phyloP scores from a whole-genome alignment of 2,329 filamentous ascomycete species.

The Cryphonectria japonica region DNA sequence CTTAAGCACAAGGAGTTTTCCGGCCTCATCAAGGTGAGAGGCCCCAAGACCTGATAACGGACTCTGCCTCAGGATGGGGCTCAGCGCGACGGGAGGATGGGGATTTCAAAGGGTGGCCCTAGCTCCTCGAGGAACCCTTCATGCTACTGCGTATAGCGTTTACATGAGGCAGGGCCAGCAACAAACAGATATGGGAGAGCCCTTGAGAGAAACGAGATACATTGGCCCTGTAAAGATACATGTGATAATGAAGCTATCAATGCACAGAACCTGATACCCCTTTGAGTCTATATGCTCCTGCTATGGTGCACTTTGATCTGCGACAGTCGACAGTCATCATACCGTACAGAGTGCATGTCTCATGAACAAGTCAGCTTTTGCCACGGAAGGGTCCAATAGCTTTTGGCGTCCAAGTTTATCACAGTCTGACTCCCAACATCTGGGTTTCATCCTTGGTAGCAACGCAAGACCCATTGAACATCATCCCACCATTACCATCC shows the following conservation, averaged over 20 bases:
- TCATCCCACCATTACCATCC: not conserved
- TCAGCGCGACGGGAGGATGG: not conserved
- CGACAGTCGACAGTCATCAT: not conserved
- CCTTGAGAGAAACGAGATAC: not conserved
- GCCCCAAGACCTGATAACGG: not conserved
- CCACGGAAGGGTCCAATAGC: not conserved
- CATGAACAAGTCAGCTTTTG: not conserved
- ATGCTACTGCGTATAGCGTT: not conserved
- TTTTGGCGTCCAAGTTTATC: not conserved
- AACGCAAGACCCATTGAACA: not conserved
- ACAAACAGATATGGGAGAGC: not conserved
- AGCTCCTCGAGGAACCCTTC: not conserved
- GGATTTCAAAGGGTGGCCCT: not conserved
- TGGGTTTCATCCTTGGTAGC: not conserved
- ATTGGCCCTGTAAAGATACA: not conserved
- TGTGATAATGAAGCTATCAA: not conserved
- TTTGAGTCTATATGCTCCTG: not conserved
- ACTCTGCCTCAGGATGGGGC: not conserved
- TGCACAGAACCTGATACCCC: conserved; percentile 1
- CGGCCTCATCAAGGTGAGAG: conserved; percentile 44
- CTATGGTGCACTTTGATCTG: not conserved
- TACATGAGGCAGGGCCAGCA: not conserved
- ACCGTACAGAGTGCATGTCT: not conserved
- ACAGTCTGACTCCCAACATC: not conserved
- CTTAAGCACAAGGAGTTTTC: conserved; percentile 75